Percentiles rank a stretch among this genome's conserved stretches.
These are phyloP conservation scores for Naganishia randhawae DNA, from an alignment of 768 basidiomycete species.

Conservation along the genomic window DNA sequence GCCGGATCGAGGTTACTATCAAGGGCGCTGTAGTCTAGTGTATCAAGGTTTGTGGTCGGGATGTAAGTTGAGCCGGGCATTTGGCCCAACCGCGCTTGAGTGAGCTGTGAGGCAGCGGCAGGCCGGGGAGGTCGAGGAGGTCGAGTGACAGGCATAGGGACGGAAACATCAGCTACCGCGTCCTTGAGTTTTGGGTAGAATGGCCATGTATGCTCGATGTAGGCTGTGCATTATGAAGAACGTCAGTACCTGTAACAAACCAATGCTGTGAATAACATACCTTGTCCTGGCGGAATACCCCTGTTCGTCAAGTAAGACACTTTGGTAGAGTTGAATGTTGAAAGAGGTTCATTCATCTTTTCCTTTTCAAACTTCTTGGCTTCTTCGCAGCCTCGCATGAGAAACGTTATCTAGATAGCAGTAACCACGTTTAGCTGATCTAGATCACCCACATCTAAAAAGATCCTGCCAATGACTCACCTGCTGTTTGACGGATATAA, in stretches of 20 bases:
- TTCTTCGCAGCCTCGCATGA: conserved; percentile 16
- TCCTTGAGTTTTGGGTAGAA: conserved; percentile 15
- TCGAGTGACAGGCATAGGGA: conserved; percentile 6
- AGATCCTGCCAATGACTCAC: neutral
- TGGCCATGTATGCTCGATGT: conserved; percentile 5
- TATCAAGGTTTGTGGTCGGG: neutral
- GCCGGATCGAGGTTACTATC: conserved; percentile 12
- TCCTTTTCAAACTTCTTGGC: conserved; percentile 13
- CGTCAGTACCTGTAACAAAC: no score
- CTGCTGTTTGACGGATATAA: conserved; percentile 9
- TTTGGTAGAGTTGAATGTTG: conserved; percentile 14
- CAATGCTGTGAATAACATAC: neutral
- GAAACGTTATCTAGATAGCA: neutral
- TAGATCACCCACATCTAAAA: no score
- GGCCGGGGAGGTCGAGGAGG: neutral
- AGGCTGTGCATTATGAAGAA: neutral
- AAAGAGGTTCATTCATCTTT: neutral
- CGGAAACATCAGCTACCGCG: neutral
- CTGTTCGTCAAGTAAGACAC: neutral
- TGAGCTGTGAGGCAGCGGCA: neutral
- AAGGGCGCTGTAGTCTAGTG: neutral
- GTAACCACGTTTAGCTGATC: neutral
- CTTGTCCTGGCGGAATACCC: conserved; percentile 2
- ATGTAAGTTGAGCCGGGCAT: neutral
- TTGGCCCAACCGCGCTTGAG: neutral